These are phyloP conservation scores for Fusarium tuaranense DNA, from an alignment of 2,329 filamentous ascomycete species.

Conservation along the genomic window DNA sequence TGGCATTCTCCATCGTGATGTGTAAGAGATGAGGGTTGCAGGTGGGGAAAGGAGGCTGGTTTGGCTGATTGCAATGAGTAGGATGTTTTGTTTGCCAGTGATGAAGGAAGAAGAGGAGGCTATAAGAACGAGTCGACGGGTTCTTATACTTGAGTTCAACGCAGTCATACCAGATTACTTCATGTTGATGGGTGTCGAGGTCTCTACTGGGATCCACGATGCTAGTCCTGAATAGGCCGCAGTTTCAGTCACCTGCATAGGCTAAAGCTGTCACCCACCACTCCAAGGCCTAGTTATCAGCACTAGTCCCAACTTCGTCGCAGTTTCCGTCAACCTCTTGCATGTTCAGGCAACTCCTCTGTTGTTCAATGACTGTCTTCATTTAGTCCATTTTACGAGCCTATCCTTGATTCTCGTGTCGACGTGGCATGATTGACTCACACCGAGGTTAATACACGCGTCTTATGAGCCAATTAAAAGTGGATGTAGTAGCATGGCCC, in stretches of 20 bases:
- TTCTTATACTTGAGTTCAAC: slow-evolving; percentile 1
- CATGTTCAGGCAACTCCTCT: neutral
- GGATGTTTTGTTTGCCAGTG: neutral
- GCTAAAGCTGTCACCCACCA: neutral
- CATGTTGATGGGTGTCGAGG: neutral
- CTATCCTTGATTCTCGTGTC: neutral
- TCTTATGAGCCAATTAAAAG: neutral
- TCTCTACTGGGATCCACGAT: neutral
- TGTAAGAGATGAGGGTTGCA: neutral
- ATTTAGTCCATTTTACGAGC: neutral
- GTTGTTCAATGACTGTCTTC: neutral
- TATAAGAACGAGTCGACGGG: fast-evolving
- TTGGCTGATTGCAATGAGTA: neutral
- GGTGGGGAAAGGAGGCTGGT: neutral
- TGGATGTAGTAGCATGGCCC: neutral
- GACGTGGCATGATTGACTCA: neutral
- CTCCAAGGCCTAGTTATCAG: neutral
- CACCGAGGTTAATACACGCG: neutral
- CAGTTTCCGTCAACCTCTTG: slow-evolving; percentile 11
- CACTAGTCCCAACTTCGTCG: slow-evolving; percentile 4
- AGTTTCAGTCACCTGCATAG: slow-evolving; percentile 4
- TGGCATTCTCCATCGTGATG: slow-evolving; percentile 15
- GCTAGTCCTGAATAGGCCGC: neutral
- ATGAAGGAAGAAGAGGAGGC: neutral
- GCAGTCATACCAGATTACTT: neutral